Base-by-base conservation (phyloP, 2,329 filamentous ascomycete species). In the Chaetomium olivaceum region DNA sequence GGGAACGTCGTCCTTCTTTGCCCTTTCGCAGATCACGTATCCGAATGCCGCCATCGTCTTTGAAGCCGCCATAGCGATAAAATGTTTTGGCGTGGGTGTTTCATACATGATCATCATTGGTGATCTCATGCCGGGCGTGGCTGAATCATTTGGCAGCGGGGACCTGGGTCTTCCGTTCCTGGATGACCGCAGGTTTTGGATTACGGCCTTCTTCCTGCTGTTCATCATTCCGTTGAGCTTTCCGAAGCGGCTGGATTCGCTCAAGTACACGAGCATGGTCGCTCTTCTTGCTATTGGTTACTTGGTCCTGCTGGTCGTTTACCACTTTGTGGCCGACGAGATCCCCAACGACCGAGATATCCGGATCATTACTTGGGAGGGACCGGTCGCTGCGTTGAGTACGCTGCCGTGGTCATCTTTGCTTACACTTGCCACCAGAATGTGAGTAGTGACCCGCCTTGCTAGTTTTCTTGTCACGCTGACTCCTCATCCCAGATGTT, bases 391-490 rank as follows among this genome's bases (percentile, higher is more conserved):
- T 43, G 89, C 91, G 7, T 82, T 99, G 61, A 92, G 92, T 71
- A 93, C 91, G 68, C 87, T 99, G 69, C 95, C 95, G 93, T 99
- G 61, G 93, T 98, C 64, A 92, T 99, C 2, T 99, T 99, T 82
- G 95, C 94, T n/a, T 99, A 98, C 77, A 99, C 95, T 1, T 99
- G 95, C 76, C 95, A 99, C 78, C 95, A 99, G 75, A 99, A 99
- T 76, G 92, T 95, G 80, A 70, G 87, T 75, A 52, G 4, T 36
- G 16, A 6, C 5, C 11, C 39, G 46, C 16, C 12, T n/a, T 14
- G 0, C 1, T 2, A 1, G 19, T 2, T 50, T 61, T n/a, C 16
- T 0, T 2, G 19, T 1, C 48, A 61, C 73, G 63, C 77, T 80
- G 67, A 79, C 71, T 9, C 19, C 19, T 9, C 6, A 9, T 16